Base-by-base conservation (phyloP, 2,329 filamentous ascomycete species). In the Colletotrichum agaves region DNA sequence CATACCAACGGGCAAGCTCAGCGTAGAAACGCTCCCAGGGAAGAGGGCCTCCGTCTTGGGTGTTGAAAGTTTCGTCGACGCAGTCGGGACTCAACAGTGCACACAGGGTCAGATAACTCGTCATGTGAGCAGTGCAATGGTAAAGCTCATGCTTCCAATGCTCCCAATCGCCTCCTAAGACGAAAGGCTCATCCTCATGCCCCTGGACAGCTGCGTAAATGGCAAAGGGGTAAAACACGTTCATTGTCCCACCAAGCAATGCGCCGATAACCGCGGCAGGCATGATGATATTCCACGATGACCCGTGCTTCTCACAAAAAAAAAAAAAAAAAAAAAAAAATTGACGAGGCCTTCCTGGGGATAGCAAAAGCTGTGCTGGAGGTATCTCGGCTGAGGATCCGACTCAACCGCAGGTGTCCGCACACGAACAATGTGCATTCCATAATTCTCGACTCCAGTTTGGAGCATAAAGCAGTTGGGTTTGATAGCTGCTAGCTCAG, bases 401-500 rank as follows among this genome's bases (percentile, higher is more conserved):
- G 55, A 64, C 62, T 69, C 66, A 10, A 55, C 1, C 0, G 37
- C n/a, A 0, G 66, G 62, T 1, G 57, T 57, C 1, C 49, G 62
- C 41, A 46, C 57, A 8, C 62, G 56, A 0, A 61, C 61, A 10
- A 61, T 64, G 12, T 69, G 57, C n/a, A 61, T 33, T 3, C 57
- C 63, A 21, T 66, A 58, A 44, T 61, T 59, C n/a, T 69, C 66
- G 62, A 62, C 66, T 15, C 66, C 61, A 6, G 61, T 69, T 44
- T 69, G 66, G 1, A 62, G 62, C 13, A 69, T 35, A 35, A 55
- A 61, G 33, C 55, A 43, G 27, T 37, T 19, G 11, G 58, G 61
- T 17, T 31, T 43, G 19, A 60, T 23, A 4, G 23, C 43, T 1
- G 58, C 66, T 5, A 55, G 5, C 23, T 52, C 21, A 6, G 66